A percentile compares a stretch with the other conserved stretches of the same genome.
Evolutionary conservation across 768 basidiomycete genomes (phyloP).

Genomic region (Multifurca ochricompacta): DNA sequence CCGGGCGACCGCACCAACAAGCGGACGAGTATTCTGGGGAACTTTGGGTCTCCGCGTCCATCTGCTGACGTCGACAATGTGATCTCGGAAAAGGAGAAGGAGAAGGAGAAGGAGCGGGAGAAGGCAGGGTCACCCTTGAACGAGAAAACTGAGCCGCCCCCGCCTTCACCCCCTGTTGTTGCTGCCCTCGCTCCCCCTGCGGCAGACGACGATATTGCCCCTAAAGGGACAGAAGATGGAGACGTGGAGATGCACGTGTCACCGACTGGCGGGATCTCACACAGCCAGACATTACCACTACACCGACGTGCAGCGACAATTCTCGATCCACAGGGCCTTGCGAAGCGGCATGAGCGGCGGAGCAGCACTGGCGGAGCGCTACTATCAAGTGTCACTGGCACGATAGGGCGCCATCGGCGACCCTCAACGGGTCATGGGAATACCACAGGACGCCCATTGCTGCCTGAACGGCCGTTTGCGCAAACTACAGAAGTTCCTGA

Average conservation of each 20-base stretch:
- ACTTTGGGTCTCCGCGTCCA: constrained; percentile 15
- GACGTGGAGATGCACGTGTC: constrained; percentile 11
- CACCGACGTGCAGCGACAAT: constrained; percentile 76
- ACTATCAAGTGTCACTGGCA: constrained; percentile 39
- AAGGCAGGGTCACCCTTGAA: constrained; percentile 25
- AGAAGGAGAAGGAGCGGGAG: constrained; percentile 22
- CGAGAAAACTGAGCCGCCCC: constrained; percentile 16
- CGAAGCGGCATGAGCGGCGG: constrained; percentile 61
- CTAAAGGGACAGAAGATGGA: neutral
- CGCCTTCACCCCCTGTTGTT: neutral
- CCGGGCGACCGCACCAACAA: constrained; percentile 18
- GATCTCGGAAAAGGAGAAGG: constrained; percentile 17
- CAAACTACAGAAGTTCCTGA: constrained; percentile 41
- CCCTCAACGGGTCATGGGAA: constrained; percentile 60
- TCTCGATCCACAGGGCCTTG: constrained; percentile 57
- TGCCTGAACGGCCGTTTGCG: constrained; percentile 41
- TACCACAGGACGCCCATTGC: constrained; percentile 24
- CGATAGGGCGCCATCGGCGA: constrained; percentile 59
- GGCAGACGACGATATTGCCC: neutral
- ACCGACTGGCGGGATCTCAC: constrained; percentile 27
- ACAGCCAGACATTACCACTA: constrained; percentile 46
- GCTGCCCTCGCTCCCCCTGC: neutral
- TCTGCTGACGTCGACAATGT: constrained; percentile 5
- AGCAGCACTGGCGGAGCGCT: constrained; percentile 69
- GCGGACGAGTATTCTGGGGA: constrained; percentile 12